These are phyloP conservation scores for Hymenoscyphus linearis DNA, from an alignment of 2,329 filamentous ascomycete species.

Conservation along the genomic window DNA sequence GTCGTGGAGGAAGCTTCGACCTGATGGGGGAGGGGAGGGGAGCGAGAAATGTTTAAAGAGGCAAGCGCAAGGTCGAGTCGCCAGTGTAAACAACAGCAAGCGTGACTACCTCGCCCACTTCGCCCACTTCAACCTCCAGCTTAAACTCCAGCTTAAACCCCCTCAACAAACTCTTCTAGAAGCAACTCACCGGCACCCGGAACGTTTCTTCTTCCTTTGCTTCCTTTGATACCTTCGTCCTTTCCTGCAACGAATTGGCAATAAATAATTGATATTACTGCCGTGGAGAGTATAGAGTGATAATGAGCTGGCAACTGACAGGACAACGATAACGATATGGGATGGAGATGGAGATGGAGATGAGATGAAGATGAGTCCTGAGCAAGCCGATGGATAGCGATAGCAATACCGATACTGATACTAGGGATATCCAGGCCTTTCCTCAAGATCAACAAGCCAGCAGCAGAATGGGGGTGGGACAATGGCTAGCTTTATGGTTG, in stretches of 20 bases:
- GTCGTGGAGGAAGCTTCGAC: background rate
- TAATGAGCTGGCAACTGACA: background rate
- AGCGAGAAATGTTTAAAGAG: background rate
- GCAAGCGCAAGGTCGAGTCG: background rate
- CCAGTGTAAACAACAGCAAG: background rate
- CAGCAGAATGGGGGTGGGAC: constrained; percentile 7
- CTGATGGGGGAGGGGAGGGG: background rate
- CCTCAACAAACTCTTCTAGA: background rate
- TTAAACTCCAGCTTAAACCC: background rate
- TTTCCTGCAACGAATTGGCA: background rate
- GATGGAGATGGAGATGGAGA: background rate
- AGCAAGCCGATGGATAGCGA: background rate
- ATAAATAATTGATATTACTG: background rate
- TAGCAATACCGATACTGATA: constrained; percentile 17
- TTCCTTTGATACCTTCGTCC: background rate
- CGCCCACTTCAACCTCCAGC: background rate
- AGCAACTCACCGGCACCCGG: background rate
- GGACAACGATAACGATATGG: background rate
- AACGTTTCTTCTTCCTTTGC: background rate
- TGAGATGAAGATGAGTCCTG: background rate
- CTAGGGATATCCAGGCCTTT: background rate
- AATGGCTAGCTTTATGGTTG: constrained; percentile 20
- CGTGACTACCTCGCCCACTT: background rate
- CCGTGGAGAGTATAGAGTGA: background rate
- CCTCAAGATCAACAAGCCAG: background rate